phyloP scores from a whole-genome alignment of 805 yeast species.

The Yamadazyma akitaensis region DNA sequence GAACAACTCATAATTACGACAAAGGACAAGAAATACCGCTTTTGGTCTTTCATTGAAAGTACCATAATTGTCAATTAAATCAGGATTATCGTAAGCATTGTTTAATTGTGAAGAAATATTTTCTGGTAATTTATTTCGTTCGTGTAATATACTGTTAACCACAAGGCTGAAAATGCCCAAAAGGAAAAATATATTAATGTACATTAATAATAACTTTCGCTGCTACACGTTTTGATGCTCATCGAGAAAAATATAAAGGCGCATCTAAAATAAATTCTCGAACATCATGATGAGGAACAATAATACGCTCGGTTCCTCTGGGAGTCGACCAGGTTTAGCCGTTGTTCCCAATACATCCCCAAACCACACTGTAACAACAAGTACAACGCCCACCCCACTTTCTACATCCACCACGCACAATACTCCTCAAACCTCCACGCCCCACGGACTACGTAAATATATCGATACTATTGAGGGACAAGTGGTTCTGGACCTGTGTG shows the following conservation, averaged over 20 bases:
- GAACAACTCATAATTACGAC: slow-evolving; percentile 63
- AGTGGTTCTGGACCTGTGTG: neutral
- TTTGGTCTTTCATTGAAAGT: neutral
- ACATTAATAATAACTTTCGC: neutral
- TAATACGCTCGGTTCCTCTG: neutral
- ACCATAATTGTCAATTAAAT: neutral
- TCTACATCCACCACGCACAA: neutral
- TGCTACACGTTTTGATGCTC: slow-evolving; percentile 6
- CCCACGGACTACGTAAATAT: neutral
- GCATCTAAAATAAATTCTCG: slow-evolving; percentile 4
- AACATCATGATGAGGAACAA: slow-evolving; percentile 4
- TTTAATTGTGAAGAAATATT: neutral
- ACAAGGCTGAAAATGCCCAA: neutral
- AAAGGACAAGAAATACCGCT: slow-evolving; percentile 57
- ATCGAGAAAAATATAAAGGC: slow-evolving; percentile 4
- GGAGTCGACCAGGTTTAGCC: neutral
- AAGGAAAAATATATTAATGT: neutral
- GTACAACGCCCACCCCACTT: neutral
- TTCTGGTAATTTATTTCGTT: neutral
- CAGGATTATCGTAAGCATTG: neutral
- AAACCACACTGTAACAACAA: neutral
- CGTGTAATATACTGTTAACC: neutral
- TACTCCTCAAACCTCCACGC: neutral
- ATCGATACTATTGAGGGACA: slow-evolving; percentile 2
- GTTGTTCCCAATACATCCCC: neutral